phyloP scores from a whole-genome alignment of 345 rosid species.

The Geranium brycei region DNA sequence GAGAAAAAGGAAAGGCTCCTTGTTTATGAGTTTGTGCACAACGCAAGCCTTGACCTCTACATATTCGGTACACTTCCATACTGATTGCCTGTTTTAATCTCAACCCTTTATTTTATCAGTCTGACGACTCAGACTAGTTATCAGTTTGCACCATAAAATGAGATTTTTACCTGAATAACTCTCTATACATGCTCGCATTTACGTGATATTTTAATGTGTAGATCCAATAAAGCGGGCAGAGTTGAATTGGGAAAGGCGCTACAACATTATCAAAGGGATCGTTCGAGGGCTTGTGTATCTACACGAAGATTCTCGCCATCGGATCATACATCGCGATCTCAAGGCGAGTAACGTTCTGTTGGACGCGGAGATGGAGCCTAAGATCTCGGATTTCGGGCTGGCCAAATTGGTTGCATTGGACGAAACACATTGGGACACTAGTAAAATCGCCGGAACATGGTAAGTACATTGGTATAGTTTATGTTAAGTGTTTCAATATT shows the following conservation, averaged over 20 bases:
- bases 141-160: too few relatives aligned
- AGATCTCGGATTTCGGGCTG: slow-evolving; percentile 42
- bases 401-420: slow-evolving; percentile 20
- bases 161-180: too few relatives aligned
- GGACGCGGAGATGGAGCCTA: slow-evolving; percentile 28
- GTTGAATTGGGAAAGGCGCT: slow-evolving; percentile 30
- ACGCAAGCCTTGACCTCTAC: slow-evolving; percentile 32
- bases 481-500: background rate
- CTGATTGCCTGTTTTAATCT: too few relatives aligned
- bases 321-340: slow-evolving; percentile 35
- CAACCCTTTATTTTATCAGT: too few relatives aligned
- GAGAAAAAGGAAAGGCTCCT: slow-evolving; percentile 35
- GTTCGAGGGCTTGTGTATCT: slow-evolving; percentile 36
- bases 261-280: slow-evolving; percentile 24
- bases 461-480: slow-evolving; percentile 6
- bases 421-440: slow-evolving; percentile 17
- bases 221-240: slow-evolving; percentile 13
- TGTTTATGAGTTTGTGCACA: slow-evolving; percentile 37
- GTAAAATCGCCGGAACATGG: slow-evolving; percentile 19
- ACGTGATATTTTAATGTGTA: too few relatives aligned
- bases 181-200: too few relatives aligned
- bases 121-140: too few relatives aligned
- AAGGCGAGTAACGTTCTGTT: slow-evolving; percentile 33
- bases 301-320: slow-evolving; percentile 36
- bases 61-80: slow-evolving; percentile 20